Conservation (phyloP, 2,329 filamentous ascomycete species). For the Didymella lethalis region DNA sequence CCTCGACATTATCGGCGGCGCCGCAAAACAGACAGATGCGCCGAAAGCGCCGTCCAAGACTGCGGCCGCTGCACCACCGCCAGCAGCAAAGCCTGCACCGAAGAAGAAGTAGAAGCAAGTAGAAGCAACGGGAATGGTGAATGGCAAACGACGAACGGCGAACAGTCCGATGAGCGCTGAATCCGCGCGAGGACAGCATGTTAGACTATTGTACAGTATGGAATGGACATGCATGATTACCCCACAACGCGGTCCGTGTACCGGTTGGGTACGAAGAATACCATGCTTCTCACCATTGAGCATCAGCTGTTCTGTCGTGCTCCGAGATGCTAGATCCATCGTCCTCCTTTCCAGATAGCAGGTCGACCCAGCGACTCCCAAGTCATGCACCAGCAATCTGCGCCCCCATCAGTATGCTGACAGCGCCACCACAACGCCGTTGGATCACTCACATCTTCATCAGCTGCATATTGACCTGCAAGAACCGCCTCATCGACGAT, state of each 20-base stretch:
- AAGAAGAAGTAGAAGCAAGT: conserved; percentile 17
- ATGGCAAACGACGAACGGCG: neutral
- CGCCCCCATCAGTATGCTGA: neutral
- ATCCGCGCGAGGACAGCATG: conserved; percentile 2
- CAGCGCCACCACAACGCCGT: neutral
- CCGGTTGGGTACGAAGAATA: neutral
- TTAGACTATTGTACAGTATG: conserved; percentile 15
- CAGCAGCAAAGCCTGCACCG: conserved; percentile 20
- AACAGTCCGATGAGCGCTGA: neutral
- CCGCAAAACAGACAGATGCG: conserved; percentile 28
- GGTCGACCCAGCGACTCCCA: neutral
- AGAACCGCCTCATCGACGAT: neutral
- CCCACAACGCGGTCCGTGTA: neutral
- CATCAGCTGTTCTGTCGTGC: neutral
- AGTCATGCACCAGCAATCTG: neutral
- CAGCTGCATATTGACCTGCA: neutral
- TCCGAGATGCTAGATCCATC: neutral
- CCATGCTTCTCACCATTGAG: neutral
- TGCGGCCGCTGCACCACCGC: conserved; percentile 23
- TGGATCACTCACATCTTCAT: neutral
- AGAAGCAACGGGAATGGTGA: neutral
- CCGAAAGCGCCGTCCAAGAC: conserved; percentile 24
- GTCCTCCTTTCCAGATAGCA: neutral
- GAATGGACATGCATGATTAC: neutral
- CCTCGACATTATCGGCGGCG: conserved; percentile 45